Evolutionary conservation across 2,329 filamentous ascomycete species (phyloP).

Genomic region (Xylariaceae sp.): DNA sequence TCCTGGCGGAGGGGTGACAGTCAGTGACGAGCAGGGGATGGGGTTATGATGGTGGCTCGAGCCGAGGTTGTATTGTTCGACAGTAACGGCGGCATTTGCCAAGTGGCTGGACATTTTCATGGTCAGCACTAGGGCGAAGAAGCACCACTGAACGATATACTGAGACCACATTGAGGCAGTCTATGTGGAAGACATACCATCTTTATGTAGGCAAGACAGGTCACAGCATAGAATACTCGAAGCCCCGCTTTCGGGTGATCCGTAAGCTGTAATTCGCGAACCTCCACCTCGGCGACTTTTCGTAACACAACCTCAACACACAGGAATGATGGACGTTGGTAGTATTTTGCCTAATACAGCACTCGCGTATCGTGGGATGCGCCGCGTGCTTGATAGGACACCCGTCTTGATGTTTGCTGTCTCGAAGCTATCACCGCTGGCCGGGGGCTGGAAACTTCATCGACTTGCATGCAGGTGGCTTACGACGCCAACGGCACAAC

Average conservation of each 20-base stretch:
- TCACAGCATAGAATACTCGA: no score
- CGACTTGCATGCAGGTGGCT: neutral
- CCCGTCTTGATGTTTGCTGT: no score
- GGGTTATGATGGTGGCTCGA: neutral
- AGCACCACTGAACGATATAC: neutral
- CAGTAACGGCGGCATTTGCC: neutral
- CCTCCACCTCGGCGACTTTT: neutral
- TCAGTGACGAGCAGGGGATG: constrained; percentile 15
- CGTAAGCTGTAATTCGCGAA: neutral
- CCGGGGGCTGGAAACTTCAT: neutral
- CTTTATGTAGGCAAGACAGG: neutral
- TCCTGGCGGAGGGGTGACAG: constrained; percentile 16
- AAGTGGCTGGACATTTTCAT: neutral
- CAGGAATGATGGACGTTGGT: no score
- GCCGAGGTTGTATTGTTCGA: neutral
- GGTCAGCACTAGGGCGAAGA: neutral
- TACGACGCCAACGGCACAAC: neutral
- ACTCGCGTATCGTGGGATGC: no score
- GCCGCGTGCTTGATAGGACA: no score
- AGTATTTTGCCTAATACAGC: no score
- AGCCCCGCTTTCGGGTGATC: neutral
- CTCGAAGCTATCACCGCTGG: no score
- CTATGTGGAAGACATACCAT: neutral
- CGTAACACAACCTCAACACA: neutral
- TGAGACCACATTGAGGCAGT: neutral